Percentiles rank a stretch among this genome's conserved stretches.
Conservation (phyloP, 139 green algal genomes). For the Limnomonas spitsbergensis region DNA sequence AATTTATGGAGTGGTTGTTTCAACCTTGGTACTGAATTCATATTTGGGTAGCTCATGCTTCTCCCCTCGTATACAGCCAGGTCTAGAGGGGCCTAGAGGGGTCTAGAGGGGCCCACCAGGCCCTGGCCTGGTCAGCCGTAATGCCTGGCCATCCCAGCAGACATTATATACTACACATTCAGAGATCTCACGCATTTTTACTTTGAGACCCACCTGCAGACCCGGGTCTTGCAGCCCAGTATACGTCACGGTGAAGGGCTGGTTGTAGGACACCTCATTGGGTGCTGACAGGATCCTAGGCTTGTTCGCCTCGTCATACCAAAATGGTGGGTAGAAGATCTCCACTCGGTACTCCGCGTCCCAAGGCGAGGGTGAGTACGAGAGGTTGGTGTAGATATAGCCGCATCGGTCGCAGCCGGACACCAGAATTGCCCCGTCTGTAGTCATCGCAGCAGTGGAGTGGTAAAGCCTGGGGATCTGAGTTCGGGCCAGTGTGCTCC, state of each 20-base stretch:
- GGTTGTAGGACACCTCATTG: background rate
- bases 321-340: slow-evolving; percentile 26
- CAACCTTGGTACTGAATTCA: too few species aligned
- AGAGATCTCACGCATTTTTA: background rate
- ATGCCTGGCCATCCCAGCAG: too few species aligned
- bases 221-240: background rate
- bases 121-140: too few species aligned
- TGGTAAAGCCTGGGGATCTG: slow-evolving; percentile 34
- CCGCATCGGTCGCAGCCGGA: slow-evolving; percentile 37
- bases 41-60: too few species aligned
- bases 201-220: background rate
- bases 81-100: too few species aligned
- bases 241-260: slow-evolving; percentile 4
- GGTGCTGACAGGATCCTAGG: slow-evolving; percentile 16
- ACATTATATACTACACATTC: background rate
- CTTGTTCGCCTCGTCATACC: slow-evolving; percentile 17
- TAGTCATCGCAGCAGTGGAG: slow-evolving; percentile 23
- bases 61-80: too few species aligned
- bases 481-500: slow-evolving; percentile 9
- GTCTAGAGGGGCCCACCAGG: too few species aligned
- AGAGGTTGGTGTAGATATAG: slow-evolving; percentile 12
- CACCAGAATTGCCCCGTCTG: slow-evolving; percentile 32
- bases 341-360: slow-evolving; percentile 31
- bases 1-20: too few species aligned
- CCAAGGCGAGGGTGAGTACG: slow-evolving; percentile 9